Base-by-base conservation (phyloP, 176 grass and related monocot species). In the Avena atlantica region DNA sequence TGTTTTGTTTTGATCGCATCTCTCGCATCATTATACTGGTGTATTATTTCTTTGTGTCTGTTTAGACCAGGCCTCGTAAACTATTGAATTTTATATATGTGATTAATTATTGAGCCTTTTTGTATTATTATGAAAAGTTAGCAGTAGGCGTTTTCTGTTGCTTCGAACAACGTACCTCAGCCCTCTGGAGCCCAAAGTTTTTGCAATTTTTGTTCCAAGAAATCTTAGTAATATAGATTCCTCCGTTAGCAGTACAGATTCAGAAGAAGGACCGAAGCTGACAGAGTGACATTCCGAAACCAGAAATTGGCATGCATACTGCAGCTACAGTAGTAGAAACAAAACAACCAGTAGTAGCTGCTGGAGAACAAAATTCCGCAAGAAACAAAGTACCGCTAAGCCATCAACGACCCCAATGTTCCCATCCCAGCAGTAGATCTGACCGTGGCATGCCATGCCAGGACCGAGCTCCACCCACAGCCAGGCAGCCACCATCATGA, bases 1-100 rank as follows among this genome's bases (percentile, higher is more conserved):
- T 83, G 73, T 83, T 86, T 55, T 77, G 52, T 69, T 66, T 29
- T 45, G 84, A 79, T 83, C 78, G 84, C 79, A 90, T 87, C 73
- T 78, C n/a, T 23, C 19, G 15, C n/a, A 78, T 70, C 25, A 12
- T 34, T 34, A 34, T 74, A 8, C 0, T 1, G 40, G 40, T n/a
- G n/a, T n/a, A n/a, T n/a, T n/a, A n/a, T 76, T 2, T 8, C 14
- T 2, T 61, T 9, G 71, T 42, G 40, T 78, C 0, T 51, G 53
- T 57, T 86, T n/a, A 51, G 58, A 48, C 44, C 64, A 78, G 73
- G 9, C 12, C 73, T 64, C 9, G 74, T 23, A 83, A 4, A 21
- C 25, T 78, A 47, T 27, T 75, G 17, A 5, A 27, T 27, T 75
- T 66, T 66, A 62, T 75, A 31, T 74, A 74, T 50, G n/a, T n/a